Base-by-base conservation (phyloP, 2,329 filamentous ascomycete genomes). In the Colletotrichum melonis region DNA sequence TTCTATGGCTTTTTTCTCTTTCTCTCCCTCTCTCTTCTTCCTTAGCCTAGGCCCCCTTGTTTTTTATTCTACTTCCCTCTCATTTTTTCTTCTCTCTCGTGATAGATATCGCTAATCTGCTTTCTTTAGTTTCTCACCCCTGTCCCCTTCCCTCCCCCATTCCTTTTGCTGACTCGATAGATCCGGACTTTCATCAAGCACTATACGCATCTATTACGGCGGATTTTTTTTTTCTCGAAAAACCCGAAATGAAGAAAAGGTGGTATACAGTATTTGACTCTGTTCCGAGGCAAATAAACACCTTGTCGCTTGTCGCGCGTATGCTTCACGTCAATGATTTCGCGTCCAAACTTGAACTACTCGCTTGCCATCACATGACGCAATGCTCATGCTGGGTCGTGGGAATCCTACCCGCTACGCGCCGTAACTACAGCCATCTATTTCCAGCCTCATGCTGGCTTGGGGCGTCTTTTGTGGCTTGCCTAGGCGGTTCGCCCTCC, bases 291-390 rank as follows among this genome's bases (percentile, higher is more conserved):
- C 26, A 14, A 7, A 26, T 19, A 30, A 32, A 22, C n/a, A 24
- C 7, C 3, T 46, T 54, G 24, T 58, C 52, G 32, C 64, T 67
- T 67, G 55, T 57, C 64, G 38, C 35, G 55, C 46, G 16, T 55
- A 30, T 35, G 38, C 57, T 58, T 69, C 59, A 58, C 66, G 46
- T 69, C 58, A 73, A 69, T 65, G 28, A 62, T 46, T 46, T 49
- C 32, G 55, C 57, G 32, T 42, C 59, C 49, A 26, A 14, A 55
- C 38, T 32, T 24, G 19, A 68, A 58, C n/a, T 16, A 12, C 49
- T 56, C 30, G 58, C 56, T 54, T 30, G 55, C 24, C 46, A 62
- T 73, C 70, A 73, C 70, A 70, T 73, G 70, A 73, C 70, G 70
- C 59, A 35, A 65, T 42, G 30, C 56, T 32, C 22, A 73, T 73